These are phyloP conservation scores for Mortierella claussenii DNA, from an alignment of 192 early-diverging fungal species.

Conservation along the genomic window DNA sequence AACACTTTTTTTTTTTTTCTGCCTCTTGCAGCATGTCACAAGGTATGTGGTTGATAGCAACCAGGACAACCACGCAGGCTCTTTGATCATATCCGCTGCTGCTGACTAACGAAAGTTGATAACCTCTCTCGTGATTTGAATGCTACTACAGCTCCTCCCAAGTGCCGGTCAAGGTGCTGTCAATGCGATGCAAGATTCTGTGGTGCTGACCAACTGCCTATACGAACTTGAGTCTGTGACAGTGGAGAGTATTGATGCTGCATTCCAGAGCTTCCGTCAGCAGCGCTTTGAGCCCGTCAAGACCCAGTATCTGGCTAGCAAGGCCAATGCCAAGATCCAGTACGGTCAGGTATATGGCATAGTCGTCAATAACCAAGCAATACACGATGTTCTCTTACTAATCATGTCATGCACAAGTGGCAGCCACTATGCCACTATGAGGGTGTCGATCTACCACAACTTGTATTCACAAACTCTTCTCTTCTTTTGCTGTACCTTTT, in stretches of 20 bases:
- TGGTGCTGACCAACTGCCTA: neutral
- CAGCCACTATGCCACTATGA: neutral
- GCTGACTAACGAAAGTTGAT: no score
- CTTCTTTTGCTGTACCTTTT: neutral
- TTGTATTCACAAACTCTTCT: neutral
- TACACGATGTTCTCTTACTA: no score
- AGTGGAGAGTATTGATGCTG: neutral
- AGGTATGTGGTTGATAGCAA: no score
- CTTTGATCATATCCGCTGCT: no score
- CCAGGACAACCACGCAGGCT: no score
- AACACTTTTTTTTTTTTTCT: no score
- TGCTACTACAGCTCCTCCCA: constrained; percentile 1
- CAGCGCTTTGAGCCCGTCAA: neutral
- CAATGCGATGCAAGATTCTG: constrained; percentile 9
- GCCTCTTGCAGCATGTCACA: no score
- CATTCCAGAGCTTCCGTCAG: neutral
- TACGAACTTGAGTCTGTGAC: constrained; percentile 1
- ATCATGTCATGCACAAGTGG: no score
- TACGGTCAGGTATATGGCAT: neutral
- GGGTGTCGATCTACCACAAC: neutral
- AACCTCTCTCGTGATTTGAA: no score
- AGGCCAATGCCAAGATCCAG: neutral
- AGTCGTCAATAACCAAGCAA: no score
- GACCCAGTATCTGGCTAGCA: neutral
- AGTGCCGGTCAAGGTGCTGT: constrained; percentile 8